Conservation (phyloP, 768 basidiomycete genomes). For the Naganishia vishniacii region DNA sequence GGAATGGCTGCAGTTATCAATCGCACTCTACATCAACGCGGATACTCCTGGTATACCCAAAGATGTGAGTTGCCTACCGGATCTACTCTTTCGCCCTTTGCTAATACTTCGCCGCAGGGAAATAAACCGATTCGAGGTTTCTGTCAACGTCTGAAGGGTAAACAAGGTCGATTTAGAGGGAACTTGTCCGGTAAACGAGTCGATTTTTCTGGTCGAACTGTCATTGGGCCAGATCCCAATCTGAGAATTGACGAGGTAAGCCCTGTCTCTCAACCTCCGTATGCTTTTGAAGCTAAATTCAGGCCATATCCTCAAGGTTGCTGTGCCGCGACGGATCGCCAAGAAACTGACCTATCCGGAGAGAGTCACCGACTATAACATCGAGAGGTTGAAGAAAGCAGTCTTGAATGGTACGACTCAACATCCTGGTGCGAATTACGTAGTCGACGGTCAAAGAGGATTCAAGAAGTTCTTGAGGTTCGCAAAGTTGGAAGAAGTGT, state of each 20-base stretch:
- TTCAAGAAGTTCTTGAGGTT: slow-evolving; percentile 86
- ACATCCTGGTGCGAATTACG: slow-evolving; percentile 94
- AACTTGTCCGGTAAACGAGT: slow-evolving; percentile 98
- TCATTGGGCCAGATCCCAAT: slow-evolving; percentile 99
- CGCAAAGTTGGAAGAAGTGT: slow-evolving; percentile 71
- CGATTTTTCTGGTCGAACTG: slow-evolving; percentile 95
- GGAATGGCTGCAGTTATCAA: slow-evolving; percentile 90
- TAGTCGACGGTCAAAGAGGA: slow-evolving; percentile 64
- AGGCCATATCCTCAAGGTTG: slow-evolving; percentile 54
- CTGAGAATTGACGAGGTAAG: slow-evolving; percentile 85
- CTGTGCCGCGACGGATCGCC: slow-evolving; percentile 90
- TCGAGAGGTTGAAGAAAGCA: slow-evolving; percentile 66
- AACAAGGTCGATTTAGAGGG: slow-evolving; percentile 96
- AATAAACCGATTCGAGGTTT: slow-evolving; percentile 96
- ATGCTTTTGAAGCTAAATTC: not conserved
- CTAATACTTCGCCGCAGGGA: slow-evolving; percentile 27
- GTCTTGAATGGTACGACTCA: slow-evolving; percentile 81
- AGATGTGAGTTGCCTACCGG: slow-evolving; percentile 25
- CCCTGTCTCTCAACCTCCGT: not conserved
- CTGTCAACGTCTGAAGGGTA: slow-evolving; percentile 95
- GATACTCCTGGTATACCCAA: slow-evolving; percentile 83
- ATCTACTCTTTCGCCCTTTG: not conserved
- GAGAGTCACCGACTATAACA: slow-evolving; percentile 85
- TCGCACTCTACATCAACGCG: slow-evolving; percentile 97
- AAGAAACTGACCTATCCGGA: slow-evolving; percentile 95